Evolutionary conservation across 306 rosid species (phyloP).

Genomic region (Albizia julibrissin): DNA sequence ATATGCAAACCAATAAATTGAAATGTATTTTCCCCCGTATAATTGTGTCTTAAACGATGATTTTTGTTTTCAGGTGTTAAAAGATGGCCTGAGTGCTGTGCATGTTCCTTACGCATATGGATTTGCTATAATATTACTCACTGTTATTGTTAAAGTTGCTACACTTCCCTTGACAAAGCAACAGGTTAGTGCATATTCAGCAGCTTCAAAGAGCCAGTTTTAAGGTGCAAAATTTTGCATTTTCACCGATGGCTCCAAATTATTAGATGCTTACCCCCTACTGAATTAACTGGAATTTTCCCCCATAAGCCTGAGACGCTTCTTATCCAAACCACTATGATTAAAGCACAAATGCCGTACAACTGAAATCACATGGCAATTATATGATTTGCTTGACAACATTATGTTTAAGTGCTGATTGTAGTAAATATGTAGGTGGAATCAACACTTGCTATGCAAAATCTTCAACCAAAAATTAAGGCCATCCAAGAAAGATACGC

Average conservation of each 20-base stretch:
- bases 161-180: constrained; percentile 94
- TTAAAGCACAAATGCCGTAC: constrained; percentile 22
- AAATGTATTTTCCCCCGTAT: constrained; percentile 3
- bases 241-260: constrained; percentile 9
- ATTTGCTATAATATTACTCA: constrained; percentile 92
- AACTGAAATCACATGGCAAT: constrained; percentile 18
- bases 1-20: constrained; percentile 6
- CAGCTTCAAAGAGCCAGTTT: constrained; percentile 8
- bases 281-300: constrained; percentile 22
- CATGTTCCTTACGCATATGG: constrained; percentile 94
- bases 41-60: constrained; percentile 6
- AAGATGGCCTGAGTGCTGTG: constrained; percentile 77
- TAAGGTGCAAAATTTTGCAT: constrained; percentile 1
- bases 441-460: constrained; percentile 97
- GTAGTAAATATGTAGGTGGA: constrained; percentile 64
- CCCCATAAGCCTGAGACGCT: constrained; percentile 19
- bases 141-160: constrained; percentile 73
- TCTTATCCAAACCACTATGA: constrained; percentile 11
- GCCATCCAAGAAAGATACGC: constrained; percentile 98
- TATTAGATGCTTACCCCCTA: neutral
- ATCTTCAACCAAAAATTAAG: constrained; percentile 95
- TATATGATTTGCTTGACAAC: constrained; percentile 7
- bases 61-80: constrained; percentile 60
- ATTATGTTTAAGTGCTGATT: constrained; percentile 17
- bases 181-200: constrained; percentile 58